Percentiles rank a stretch among this genome's conserved stretches.
Conservation (phyloP, 306 rosid species). For the Citrullus mucosospermus region DNA sequence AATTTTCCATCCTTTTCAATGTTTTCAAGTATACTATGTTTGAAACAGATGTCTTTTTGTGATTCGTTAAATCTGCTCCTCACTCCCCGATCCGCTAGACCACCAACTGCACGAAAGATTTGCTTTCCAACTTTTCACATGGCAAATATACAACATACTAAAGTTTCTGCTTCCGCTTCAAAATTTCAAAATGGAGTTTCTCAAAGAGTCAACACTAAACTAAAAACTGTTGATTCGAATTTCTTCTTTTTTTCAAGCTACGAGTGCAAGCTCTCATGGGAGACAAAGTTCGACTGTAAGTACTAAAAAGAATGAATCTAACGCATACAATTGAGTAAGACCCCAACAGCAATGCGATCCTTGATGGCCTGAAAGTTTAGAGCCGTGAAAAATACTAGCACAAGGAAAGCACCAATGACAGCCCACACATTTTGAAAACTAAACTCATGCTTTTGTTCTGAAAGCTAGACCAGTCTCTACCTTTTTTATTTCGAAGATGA, state of each 20-base stretch:
- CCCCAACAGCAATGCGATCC: background rate
- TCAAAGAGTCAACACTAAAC: background rate
- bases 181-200: background rate
- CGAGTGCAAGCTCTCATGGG: background rate
- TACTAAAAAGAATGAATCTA: conserved; percentile 5
- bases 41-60: too few relatives aligned
- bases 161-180: background rate
- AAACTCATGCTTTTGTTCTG: conserved; percentile 35
- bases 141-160: background rate
- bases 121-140: background rate
- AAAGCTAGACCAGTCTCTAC: conserved; percentile 77
- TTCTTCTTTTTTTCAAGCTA: background rate
- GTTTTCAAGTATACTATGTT: too few relatives aligned
- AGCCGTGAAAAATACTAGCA: background rate
- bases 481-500: conserved; percentile 94
- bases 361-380: background rate
- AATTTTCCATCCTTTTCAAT: too few relatives aligned
- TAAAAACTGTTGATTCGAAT: background rate
- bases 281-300: background rate
- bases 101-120: background rate
- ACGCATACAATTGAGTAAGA: conserved; percentile 2
- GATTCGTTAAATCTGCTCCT: too few relatives aligned
- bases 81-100: background rate
- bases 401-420: background rate
- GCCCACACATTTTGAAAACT: background rate